Conservation (phyloP, 1,284 basidiomycete species). For the Psilocybe mexicana region DNA sequence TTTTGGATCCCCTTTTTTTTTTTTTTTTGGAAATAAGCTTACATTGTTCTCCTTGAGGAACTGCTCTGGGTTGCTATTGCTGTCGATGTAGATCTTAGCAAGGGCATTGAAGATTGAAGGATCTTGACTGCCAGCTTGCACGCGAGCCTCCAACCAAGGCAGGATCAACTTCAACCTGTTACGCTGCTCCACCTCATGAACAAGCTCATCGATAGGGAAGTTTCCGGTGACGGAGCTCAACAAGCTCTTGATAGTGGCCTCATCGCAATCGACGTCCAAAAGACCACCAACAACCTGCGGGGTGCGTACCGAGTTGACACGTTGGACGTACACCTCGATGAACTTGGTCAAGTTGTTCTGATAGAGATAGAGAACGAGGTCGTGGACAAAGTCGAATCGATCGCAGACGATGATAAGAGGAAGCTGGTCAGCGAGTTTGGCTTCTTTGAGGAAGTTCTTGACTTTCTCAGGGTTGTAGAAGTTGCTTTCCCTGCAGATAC, state of each 20-base stretch:
- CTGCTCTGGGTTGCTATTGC: conserved; percentile 96
- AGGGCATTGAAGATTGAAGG: conserved; percentile 94
- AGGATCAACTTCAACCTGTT: conserved; percentile 97
- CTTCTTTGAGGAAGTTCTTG: conserved; percentile 99
- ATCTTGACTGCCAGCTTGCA: conserved; percentile 92
- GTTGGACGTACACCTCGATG: conserved; percentile 99
- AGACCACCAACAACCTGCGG: conserved; percentile 99
- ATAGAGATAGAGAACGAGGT: conserved; percentile 97
- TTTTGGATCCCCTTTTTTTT: conserved; percentile 6
- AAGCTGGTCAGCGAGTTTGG: conserved; percentile 94
- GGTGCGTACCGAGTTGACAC: conserved; percentile 95
- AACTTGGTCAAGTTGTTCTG: conserved; percentile 97
- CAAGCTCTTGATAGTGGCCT: conserved; percentile 92
- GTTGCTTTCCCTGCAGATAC: conserved; percentile 97
- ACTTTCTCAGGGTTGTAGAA: conserved; percentile 99
- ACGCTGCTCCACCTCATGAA: conserved; percentile 95
- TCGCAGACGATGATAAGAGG: conserved; percentile 99
- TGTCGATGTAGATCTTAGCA: conserved; percentile 98
- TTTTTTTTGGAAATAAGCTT: conserved; percentile 28
- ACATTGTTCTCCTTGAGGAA: conserved; percentile 99
- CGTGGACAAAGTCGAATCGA: conserved; percentile 99
- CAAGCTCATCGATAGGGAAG: conserved; percentile 97
- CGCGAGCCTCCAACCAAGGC: conserved; percentile 94
- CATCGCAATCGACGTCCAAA: conserved; percentile 98
- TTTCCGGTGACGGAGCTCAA: conserved; percentile 94